Evolutionary conservation across 805 yeast species (phyloP), one percentile per base, ranked within the genome.

Genomic region (Candida corydali): DNA sequence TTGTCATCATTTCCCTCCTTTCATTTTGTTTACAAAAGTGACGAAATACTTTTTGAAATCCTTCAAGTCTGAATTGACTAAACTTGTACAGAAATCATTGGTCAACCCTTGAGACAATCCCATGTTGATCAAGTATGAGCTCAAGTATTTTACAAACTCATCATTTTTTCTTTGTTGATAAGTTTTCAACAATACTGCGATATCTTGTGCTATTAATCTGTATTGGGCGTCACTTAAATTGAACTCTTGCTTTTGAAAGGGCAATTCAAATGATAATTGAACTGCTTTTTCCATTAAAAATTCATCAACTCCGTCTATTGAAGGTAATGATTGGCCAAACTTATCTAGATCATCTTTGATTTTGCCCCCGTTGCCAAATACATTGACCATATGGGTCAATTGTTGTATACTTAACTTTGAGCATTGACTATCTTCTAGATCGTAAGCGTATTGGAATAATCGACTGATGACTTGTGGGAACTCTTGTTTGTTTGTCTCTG

Each of bases 191-290:
- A 87, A 62, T 29, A 76, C 65, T 1, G 93, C 77, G 10, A 86
- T 66, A 51, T 91, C 98, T 45, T 78, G 76, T 1, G 87, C 80
- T 26, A 85, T 70, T 41, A 80, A 70, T 50, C 91, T 73, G 46
- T 75, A 76, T 54, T 86, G 89, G 4, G 95, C 95, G 56, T 88
- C 96, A 45, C 78, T 76, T 33, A 80, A 63, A 51, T 82, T 76
- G 49, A 82, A 80, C 25, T 70, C 73, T 22, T 73, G 73, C 24
- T 80, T 74, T 47, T 82, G 80, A 55, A 86, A 80, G n/a, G 95
- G 86, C 32, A 87, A 65, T 55, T 86, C 89, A 64, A 87, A 84
- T 24, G 81, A 70, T 37, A 86, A 62, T 34, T 81, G 73, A 3
- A 88, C 73, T 18, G 78, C 69, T 45, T 80, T 81, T 34, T 80